phyloP scores from a whole-genome alignment of 1,139 yeast species.

The Yamadazyma songkhlaensis region DNA sequence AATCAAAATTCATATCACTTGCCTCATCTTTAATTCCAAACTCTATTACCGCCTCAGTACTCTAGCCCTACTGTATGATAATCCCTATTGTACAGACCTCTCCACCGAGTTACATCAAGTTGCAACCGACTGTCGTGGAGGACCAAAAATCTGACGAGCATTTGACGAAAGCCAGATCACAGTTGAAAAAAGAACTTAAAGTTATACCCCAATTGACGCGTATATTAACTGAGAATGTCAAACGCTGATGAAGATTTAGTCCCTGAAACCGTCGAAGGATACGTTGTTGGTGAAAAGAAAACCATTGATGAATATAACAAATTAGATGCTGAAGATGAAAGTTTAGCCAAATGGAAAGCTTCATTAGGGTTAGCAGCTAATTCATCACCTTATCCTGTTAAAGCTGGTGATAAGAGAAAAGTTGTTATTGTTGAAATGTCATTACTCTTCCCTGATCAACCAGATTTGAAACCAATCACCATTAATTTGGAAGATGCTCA shows the following conservation, averaged over 20 bases:
- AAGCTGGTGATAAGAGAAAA: constrained; percentile 68
- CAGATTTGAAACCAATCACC: constrained; percentile 54
- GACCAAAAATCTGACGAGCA: no score
- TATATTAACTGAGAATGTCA: constrained; percentile 5
- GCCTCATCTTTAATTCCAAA: no score
- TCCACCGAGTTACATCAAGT: no score
- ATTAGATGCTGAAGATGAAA: constrained; percentile 88
- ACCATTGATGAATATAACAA: constrained; percentile 81
- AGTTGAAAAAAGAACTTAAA: no score
- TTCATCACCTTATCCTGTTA: constrained; percentile 58
- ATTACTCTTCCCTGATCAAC: constrained; percentile 59
- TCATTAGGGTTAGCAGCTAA: constrained; percentile 69
- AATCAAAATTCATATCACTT: no score
- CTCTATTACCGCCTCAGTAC: no score
- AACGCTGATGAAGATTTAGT: constrained; percentile 53
- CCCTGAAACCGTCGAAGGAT: constrained; percentile 64
- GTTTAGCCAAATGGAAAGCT: constrained; percentile 89
- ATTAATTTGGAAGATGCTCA: constrained; percentile 61
- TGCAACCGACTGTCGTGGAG: no score
- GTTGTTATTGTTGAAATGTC: constrained; percentile 81
- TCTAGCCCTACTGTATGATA: no score
- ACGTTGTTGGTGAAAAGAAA: constrained; percentile 80
- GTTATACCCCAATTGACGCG: no score
- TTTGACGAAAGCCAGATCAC: no score
- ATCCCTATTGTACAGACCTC: no score